phyloP scores from a whole-genome alignment of 2,329 filamentous ascomycete species.

The Penicillium fuscoglaucum region DNA sequence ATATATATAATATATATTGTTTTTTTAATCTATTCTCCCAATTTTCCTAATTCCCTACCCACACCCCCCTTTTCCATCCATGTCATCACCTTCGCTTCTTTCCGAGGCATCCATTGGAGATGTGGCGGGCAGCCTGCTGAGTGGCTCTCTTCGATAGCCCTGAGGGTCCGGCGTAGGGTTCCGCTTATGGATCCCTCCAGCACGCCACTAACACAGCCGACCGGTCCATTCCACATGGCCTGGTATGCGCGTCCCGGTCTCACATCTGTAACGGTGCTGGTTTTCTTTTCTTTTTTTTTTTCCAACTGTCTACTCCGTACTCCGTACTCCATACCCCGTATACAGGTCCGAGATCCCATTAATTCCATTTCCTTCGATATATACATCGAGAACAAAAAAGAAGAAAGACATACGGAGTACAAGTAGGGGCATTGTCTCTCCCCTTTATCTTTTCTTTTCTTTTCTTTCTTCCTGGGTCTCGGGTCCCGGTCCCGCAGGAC shows the following conservation, averaged over 20 bases:
- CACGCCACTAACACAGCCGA: slow-evolving; percentile 28
- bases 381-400: neutral
- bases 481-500: slow-evolving; percentile 5
- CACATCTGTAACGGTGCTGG: slow-evolving; percentile 15
- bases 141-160: slow-evolving; percentile 14
- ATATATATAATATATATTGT: neutral
- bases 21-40: neutral
- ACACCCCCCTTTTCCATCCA: too few relatives aligned
- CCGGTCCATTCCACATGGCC: slow-evolving; percentile 28
- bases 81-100: slow-evolving; percentile 3
- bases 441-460: neutral
- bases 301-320: neutral
- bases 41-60: too few relatives aligned
- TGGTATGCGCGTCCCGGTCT: slow-evolving; percentile 18
- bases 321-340: neutral
- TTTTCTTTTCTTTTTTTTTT: slow-evolving; percentile 18
- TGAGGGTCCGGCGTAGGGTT: too few relatives aligned
- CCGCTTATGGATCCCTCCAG: slow-evolving; percentile 8
- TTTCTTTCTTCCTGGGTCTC: neutral
- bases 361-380: neutral
- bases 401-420: neutral
- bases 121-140: slow-evolving; percentile 33
- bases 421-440: neutral
- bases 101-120: slow-evolving; percentile 3
- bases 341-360: neutral